Base-by-base conservation (phyloP, 225 moss, liverwort and hornwort genomes). In the Straminergon stramineum region DNA sequence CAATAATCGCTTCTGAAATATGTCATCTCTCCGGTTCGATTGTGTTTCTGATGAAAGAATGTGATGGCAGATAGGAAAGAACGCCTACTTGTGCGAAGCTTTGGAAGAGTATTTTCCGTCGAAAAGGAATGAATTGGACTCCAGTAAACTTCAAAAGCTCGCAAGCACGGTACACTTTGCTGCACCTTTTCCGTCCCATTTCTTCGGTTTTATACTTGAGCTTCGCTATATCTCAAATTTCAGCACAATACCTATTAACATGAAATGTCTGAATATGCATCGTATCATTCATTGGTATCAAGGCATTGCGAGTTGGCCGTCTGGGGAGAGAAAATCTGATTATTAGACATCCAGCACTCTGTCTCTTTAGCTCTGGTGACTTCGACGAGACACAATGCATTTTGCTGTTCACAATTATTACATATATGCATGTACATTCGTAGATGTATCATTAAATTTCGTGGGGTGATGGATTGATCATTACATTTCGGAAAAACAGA, bases 1-100 rank as follows among this genome's bases (percentile, higher is more conserved):
- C n/a, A n/a, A n/a, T n/a, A n/a, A n/a, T n/a, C 69, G 83, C 28
- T 75, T 53, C 80, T 87, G 60, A 78, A 87, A 43, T 23, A n/a
- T 90, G 35, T 58, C 52, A 55, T 65, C 28, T 48, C 65, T 68
- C 68, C 19, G 63, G 58, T 32, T 80, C 55, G 84, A 51, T 83
- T 89, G 52, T 91, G 55, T 80, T 70, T 76, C 81, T 92, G 76
- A 92, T 74, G 77, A 75, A 81, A 85, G 70, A 84, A 53, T 71
- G 84, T 89, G 89, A 61, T 91, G 69, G 57, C 96, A 97, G 97
- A 71, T 99, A 79, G 98, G 96, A 62, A 96, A 95, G 82, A 99
- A 99, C 91, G 96, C 97, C 18, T 97, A 89, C 88, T 92, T 99
- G 90, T 93, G 94, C 87, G 96, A 93, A 88, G 48, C 93, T 57